Percentiles rank a stretch among this genome's conserved stretches.
Conservation (phyloP, 163 green algal species). For the Picocystis sp. region DNA sequence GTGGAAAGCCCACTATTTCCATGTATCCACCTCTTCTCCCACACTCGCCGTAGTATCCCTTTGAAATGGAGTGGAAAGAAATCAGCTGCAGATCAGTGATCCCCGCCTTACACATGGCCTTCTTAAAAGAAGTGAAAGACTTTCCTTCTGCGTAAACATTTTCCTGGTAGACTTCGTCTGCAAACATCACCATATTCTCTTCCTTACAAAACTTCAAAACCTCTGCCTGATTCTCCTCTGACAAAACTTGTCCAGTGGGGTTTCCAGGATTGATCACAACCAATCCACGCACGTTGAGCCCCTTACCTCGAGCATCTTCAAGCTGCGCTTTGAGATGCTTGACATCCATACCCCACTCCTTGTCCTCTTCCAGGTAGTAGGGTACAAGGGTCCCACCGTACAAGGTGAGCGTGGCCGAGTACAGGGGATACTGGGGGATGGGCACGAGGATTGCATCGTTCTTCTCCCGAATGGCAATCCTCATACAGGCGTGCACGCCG, state of each 20-base stretch:
- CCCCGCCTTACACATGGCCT: slow-evolving; percentile 24
- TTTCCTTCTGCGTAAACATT: slow-evolving; percentile 58
- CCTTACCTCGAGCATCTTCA: slow-evolving; percentile 17
- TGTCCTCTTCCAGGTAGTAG: slow-evolving; percentile 53
- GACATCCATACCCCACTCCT: slow-evolving; percentile 39
- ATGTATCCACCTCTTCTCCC: slow-evolving; percentile 82
- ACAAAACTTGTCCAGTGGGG: slow-evolving; percentile 61
- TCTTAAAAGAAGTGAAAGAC: slow-evolving; percentile 65
- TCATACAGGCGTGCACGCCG: slow-evolving; percentile 27
- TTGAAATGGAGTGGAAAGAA: slow-evolving; percentile 73
- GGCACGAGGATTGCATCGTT: slow-evolving; percentile 51
- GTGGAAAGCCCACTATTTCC: slow-evolving; percentile 44
- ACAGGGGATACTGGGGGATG: slow-evolving; percentile 53
- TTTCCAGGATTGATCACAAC: slow-evolving; percentile 95
- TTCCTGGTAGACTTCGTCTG: slow-evolving; percentile 80
- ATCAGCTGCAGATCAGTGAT: slow-evolving; percentile 40
- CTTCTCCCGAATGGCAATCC: slow-evolving; percentile 27
- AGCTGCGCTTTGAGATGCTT: slow-evolving; percentile 25
- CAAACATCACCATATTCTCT: slow-evolving; percentile 57
- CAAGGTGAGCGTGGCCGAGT: slow-evolving; percentile 44
- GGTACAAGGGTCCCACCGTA: slow-evolving; percentile 53
- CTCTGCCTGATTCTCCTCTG: slow-evolving; percentile 39
- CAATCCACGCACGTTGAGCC: slow-evolving; percentile 51
- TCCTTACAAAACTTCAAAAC: slow-evolving; percentile 47
- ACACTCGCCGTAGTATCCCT: slow-evolving; percentile 68